Percentiles rank a stretch among this genome's conserved stretches.
Evolutionary conservation across 371 early-diverging fungal species (phyloP).

Genomic region (Blastocladiella emersonii): DNA sequence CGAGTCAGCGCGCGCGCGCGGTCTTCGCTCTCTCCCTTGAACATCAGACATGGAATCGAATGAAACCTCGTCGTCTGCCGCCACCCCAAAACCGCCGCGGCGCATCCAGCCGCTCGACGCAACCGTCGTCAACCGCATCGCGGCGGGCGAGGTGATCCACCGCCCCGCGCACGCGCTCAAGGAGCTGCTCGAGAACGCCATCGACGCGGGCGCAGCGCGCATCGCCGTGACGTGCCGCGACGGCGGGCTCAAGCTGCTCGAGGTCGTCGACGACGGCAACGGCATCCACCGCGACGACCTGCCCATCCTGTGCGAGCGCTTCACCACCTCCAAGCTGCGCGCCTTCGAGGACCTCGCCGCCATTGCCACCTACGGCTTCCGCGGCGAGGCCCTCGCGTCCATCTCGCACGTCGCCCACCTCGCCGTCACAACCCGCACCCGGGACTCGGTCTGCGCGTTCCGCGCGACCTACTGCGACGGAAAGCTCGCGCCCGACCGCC

Average conservation of each 20-base stretch:
- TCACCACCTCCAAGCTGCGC: slow-evolving; percentile 89
- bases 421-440: slow-evolving; percentile 72
- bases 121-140: slow-evolving; percentile 80
- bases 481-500: slow-evolving; percentile 50
- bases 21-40: no score
- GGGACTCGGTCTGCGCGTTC: slow-evolving; percentile 67
- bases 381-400: slow-evolving; percentile 97
- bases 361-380: slow-evolving; percentile 92
- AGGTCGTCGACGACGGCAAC: slow-evolving; percentile 93
- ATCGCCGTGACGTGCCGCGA: slow-evolving; percentile 72
- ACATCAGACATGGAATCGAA: no score
- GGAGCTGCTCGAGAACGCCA: slow-evolving; percentile 92
- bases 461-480: slow-evolving; percentile 77
- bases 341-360: slow-evolving; percentile 70
- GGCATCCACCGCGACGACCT: slow-evolving; percentile 83
- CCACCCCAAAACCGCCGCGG: no score
- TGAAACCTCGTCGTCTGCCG: no score
- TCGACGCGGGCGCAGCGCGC: slow-evolving; percentile 84
- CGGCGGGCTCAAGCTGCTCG: slow-evolving; percentile 78
- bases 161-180: slow-evolving; percentile 90
- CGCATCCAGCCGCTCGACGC: slow-evolving; percentile 52
- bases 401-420: slow-evolving; percentile 88
- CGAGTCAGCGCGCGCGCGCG: no score
- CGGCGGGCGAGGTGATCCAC: slow-evolving; percentile 92
- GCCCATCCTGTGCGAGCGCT: slow-evolving; percentile 77